Percentiles rank a stretch among this genome's conserved stretches.
Evolutionary conservation across 2,329 filamentous ascomycete species (phyloP).

Genomic region (Epicoccum nigrum): DNA sequence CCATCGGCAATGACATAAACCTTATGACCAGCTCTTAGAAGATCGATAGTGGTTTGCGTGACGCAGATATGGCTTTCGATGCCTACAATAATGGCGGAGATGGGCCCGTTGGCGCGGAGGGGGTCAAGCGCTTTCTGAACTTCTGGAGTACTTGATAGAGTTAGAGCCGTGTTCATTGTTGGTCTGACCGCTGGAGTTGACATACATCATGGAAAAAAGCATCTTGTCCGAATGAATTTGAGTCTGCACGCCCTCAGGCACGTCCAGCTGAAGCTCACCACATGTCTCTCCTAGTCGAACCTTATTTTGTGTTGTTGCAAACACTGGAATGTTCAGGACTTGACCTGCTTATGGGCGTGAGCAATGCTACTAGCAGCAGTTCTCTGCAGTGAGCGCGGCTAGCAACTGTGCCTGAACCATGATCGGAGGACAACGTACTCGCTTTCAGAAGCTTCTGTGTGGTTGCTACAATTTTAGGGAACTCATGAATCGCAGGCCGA

Average conservation of each 20-base stretch:
- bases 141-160: conserved; percentile 61
- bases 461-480: conserved; percentile 70
- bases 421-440: conserved; percentile 38
- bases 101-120: conserved; percentile 36
- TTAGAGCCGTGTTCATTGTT: neutral
- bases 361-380: neutral
- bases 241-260: conserved; percentile 58
- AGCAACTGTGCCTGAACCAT: neutral
- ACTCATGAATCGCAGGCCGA: conserved; percentile 80
- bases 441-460: conserved; percentile 60
- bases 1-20: conserved; percentile 91
- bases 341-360: conserved; percentile 46
- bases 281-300: conserved; percentile 81
- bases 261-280: conserved; percentile 66
- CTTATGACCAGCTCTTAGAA: conserved; percentile 73
- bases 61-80: conserved; percentile 96
- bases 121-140: conserved; percentile 57
- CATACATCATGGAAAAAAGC: conserved; percentile 78
- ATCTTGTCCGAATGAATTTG: conserved; percentile 79
- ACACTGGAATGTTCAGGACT: conserved; percentile 75
- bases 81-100: conserved; percentile 75
- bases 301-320: conserved; percentile 84
- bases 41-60: conserved; percentile 82
- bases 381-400: neutral
- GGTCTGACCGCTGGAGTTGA: neutral